Conservation (phyloP, 2,329 filamentous ascomycete species). For the Paradendryphiella salina region DNA sequence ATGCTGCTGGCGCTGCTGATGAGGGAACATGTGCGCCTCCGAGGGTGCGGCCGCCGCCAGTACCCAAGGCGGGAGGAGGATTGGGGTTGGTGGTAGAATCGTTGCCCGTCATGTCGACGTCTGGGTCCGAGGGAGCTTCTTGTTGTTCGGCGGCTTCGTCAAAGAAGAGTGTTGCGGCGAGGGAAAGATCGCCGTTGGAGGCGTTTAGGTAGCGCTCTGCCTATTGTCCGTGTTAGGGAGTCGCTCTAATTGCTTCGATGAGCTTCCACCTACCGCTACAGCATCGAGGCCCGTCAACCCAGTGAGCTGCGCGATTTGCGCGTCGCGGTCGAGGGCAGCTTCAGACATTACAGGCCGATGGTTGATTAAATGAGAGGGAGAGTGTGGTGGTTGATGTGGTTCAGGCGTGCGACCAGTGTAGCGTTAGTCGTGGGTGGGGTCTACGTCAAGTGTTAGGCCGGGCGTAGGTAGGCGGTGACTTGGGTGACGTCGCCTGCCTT, state of each 20-base stretch:
- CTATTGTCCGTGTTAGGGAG: constrained; percentile 40
- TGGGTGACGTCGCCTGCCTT: constrained; percentile 13
- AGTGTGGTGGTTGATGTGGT: constrained; percentile 11
- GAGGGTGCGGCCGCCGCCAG: constrained; percentile 45
- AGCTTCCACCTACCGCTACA: constrained; percentile 39
- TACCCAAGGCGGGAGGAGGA: constrained; percentile 27
- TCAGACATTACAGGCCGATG: constrained; percentile 37
- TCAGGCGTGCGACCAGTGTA: constrained; percentile 5
- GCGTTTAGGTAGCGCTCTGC: constrained; percentile 51
- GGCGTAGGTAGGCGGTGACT: constrained; percentile 4
- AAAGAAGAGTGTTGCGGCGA: constrained; percentile 52
- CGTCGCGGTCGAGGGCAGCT: constrained; percentile 37
- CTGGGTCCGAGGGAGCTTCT: constrained; percentile 27
- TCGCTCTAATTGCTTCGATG: constrained; percentile 28
- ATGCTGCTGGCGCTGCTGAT: constrained; percentile 22
- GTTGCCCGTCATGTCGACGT: constrained; percentile 44
- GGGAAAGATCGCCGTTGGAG: constrained; percentile 52
- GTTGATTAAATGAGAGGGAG: background rate
- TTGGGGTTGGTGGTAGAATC: constrained; percentile 28
- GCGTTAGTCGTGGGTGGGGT: constrained; percentile 8
- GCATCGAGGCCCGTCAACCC: constrained; percentile 42
- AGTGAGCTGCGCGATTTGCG: constrained; percentile 43
- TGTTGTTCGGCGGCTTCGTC: constrained; percentile 38
- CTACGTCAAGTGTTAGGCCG: constrained; percentile 3
- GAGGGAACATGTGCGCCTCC: constrained; percentile 43